These are phyloP conservation scores for Jamesozyma spencerorum DNA, from an alignment of 805 yeast genomes.

Conservation along the genomic window DNA sequence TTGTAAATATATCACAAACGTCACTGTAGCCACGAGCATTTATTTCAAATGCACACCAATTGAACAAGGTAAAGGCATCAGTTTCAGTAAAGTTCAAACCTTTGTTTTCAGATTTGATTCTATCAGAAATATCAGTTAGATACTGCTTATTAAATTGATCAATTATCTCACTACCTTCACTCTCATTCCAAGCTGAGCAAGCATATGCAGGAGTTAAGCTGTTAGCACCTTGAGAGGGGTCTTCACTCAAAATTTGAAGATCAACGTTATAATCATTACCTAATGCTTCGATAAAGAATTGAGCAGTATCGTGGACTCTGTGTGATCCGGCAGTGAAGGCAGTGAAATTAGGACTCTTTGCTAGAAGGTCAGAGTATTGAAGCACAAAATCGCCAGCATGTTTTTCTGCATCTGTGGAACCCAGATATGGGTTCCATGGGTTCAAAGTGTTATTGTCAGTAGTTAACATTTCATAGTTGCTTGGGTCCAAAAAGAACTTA, in stretches of 20 bases:
- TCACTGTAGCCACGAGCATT: slow-evolving; percentile 59
- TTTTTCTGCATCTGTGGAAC: slow-evolving; percentile 35
- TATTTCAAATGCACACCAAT: slow-evolving; percentile 66
- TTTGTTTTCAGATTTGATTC: slow-evolving; percentile 48
- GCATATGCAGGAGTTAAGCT: slow-evolving; percentile 40
- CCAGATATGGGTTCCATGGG: slow-evolving; percentile 34
- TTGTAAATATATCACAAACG: slow-evolving; percentile 59
- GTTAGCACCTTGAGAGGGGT: slow-evolving; percentile 38
- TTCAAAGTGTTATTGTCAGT: slow-evolving; percentile 20
- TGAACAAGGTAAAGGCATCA: slow-evolving; percentile 47
- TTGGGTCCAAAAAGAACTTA: slow-evolving; percentile 32
- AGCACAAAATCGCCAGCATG: slow-evolving; percentile 39
- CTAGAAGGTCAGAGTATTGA: slow-evolving; percentile 36
- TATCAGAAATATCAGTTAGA: slow-evolving; percentile 43
- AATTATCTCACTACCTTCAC: slow-evolving; percentile 15
- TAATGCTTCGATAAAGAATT: slow-evolving; percentile 41
- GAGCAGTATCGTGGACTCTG: slow-evolving; percentile 40
- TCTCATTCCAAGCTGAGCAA: slow-evolving; percentile 32
- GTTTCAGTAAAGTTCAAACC: slow-evolving; percentile 41
- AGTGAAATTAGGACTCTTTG: slow-evolving; percentile 31
- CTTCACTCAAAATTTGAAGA: slow-evolving; percentile 35
- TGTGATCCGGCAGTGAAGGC: slow-evolving; percentile 41
- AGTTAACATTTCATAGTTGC: slow-evolving; percentile 36
- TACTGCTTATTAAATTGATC: slow-evolving; percentile 26
- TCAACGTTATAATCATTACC: slow-evolving; percentile 21